phyloP scores from a whole-genome alignment of 768 basidiomycete species.

The Russula vinacea region DNA sequence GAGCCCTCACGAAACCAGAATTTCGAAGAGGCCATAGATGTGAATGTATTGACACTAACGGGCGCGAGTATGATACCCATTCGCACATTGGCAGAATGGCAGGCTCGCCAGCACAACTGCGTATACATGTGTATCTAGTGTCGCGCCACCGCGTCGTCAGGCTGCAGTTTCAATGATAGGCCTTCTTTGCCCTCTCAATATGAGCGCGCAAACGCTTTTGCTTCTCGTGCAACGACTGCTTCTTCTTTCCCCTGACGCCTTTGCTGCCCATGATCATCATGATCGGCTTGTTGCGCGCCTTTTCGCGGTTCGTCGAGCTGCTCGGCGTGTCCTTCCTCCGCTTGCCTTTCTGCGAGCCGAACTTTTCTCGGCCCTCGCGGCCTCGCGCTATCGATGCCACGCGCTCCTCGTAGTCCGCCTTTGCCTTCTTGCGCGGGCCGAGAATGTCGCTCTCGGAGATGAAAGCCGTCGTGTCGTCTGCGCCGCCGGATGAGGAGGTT shows the following conservation, averaged over 20 bases:
- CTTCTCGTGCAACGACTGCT: constrained; percentile 75
- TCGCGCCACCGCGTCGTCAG: neutral
- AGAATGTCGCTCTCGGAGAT: constrained; percentile 90
- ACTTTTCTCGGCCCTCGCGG: constrained; percentile 92
- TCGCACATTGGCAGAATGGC: too few species aligned
- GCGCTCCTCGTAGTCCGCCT: constrained; percentile 90
- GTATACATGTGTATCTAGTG: neutral
- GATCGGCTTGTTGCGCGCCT: constrained; percentile 89
- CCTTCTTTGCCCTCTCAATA: constrained; percentile 66
- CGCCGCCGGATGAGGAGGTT: constrained; percentile 44
- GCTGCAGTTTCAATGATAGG: constrained; percentile 16
- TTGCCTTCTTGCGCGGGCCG: constrained; percentile 89
- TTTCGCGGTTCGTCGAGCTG: constrained; percentile 89
- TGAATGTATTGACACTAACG: too few species aligned
- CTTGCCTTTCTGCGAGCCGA: constrained; percentile 86
- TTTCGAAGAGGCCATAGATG: too few species aligned
- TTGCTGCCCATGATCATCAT: constrained; percentile 88
- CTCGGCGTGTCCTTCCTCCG: constrained; percentile 78
- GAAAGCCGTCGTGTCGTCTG: constrained; percentile 48
- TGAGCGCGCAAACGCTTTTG: constrained; percentile 75
- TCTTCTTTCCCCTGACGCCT: constrained; percentile 79
- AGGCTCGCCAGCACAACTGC: too few species aligned
- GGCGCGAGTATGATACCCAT: too few species aligned
- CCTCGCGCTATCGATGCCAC: constrained; percentile 90
- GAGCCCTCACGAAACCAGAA: too few species aligned